Base-by-base conservation (phyloP, 345 rosid species). In the Lepidium sativum region DNA sequence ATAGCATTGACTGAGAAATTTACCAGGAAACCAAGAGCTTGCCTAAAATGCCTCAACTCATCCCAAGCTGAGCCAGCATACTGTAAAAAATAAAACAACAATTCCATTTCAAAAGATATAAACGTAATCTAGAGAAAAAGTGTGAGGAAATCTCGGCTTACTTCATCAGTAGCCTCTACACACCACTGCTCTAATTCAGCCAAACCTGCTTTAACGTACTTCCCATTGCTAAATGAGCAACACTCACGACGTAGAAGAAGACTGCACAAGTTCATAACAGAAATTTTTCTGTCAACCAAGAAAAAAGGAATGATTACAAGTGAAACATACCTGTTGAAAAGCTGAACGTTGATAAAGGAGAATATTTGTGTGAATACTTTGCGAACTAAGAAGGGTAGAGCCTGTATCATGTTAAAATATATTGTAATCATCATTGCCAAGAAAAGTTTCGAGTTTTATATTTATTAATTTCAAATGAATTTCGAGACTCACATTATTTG, bases 31-130 rank as follows among this genome's bases (percentile, higher is more conserved):
- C 97, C 99, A 51, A 94, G 96, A 55, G 99, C 99, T 82, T 94
- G 99, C 71, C 99, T 88, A 61, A 94, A 88, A 73, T 94, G 99
- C 77, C 83, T 84, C 77, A 94, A 69, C 80, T 94, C 99, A 79
- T 94, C 99, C 97, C 99, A 94, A 33, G 97, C 87, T n/a, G 86
- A 81, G 55, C 99, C 99, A 38, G 91, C 95, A 79, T 82, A 94
- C 99, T 94, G 83, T 37, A 48, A 16, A 60, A 67, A 40, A 60
- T 60, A 65, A 38, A 57, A n/a, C n/a, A 65, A n/a, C 47, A 39
- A 27, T n/a, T 39, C n/a, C 34, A 56, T 20, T 51, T 50, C 14
- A 73, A 67, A 21, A 59, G 33, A 54, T 11, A 6, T 9, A 5
- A n/a, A 33, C 50, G 49, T 40, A 14, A 31, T 57, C 47, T 57